Evolutionary conservation across 768 basidiomycete genomes (phyloP).

Genomic region (Lactifluus volemus): DNA sequence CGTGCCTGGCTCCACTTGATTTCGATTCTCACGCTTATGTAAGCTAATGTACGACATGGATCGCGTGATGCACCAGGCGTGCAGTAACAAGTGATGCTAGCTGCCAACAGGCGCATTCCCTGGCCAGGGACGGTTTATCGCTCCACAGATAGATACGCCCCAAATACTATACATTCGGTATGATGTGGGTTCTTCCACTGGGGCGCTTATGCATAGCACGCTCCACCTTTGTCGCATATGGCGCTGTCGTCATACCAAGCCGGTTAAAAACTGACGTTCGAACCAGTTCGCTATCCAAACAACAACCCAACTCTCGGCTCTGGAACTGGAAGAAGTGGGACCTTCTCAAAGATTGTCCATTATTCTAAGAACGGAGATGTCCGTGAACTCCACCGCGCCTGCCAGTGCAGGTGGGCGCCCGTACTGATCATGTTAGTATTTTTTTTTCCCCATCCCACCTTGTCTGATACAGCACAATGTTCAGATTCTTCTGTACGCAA

Average conservation of each 20-base stretch:
- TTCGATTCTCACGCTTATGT: neutral
- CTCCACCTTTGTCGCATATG: neutral
- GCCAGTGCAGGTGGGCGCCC: neutral
- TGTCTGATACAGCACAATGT: neutral
- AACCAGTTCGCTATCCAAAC: neutral
- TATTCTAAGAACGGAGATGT: neutral
- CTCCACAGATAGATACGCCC: constrained; percentile 8
- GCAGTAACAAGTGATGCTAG: neutral
- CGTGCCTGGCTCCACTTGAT: neutral
- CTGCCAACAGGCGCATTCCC: neutral
- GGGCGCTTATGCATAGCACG: neutral
- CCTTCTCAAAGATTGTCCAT: neutral
- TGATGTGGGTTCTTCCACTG: neutral
- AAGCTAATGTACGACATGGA: neutral
- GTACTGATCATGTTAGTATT: neutral
- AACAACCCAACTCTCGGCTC: neutral
- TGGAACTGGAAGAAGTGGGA: neutral
- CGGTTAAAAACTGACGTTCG: neutral
- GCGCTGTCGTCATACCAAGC: neutral
- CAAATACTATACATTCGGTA: neutral
- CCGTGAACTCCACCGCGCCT: neutral
- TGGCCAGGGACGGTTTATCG: neutral
- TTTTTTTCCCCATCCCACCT: neutral
- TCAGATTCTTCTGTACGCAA: neutral
- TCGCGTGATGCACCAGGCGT: neutral